Percentiles rank a stretch among this genome's conserved stretches.
Conservation (phyloP, 441 rosid species). For the Biscutella laevigata region DNA sequence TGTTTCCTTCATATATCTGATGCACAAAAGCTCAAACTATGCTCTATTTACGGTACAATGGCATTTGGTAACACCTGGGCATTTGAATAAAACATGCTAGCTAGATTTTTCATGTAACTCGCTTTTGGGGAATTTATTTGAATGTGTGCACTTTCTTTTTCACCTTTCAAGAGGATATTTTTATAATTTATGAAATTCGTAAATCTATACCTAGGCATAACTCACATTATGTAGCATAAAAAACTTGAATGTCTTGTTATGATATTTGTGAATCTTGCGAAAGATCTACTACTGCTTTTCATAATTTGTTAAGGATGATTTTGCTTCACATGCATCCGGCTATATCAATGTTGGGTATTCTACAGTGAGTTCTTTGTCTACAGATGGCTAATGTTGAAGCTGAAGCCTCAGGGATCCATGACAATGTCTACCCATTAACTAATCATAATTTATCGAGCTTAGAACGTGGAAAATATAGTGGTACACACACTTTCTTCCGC, state of each 20-base stretch:
- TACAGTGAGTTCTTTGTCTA: constrained; percentile 5
- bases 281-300: neutral
- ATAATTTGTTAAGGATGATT: neutral
- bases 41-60: neutral
- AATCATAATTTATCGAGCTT: constrained; percentile 56
- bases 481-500: constrained; percentile 32
- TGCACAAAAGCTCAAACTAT: no score
- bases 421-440: constrained; percentile 50
- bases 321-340: neutral
- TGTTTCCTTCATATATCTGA: neutral
- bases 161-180: neutral
- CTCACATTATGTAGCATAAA: neutral
- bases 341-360: constrained; percentile 5
- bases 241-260: neutral
- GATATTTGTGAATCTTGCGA: neutral
- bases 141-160: neutral
- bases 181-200: constrained; percentile 1
- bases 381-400: constrained; percentile 84
- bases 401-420: constrained; percentile 60
- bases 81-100: constrained; percentile 2
- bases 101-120: neutral
- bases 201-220: neutral
- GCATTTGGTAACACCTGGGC: neutral
- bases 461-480: constrained; percentile 66
- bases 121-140: neutral